These are phyloP conservation scores for Boletus patriciae DNA, from an alignment of 768 basidiomycete species.

Conservation along the genomic window DNA sequence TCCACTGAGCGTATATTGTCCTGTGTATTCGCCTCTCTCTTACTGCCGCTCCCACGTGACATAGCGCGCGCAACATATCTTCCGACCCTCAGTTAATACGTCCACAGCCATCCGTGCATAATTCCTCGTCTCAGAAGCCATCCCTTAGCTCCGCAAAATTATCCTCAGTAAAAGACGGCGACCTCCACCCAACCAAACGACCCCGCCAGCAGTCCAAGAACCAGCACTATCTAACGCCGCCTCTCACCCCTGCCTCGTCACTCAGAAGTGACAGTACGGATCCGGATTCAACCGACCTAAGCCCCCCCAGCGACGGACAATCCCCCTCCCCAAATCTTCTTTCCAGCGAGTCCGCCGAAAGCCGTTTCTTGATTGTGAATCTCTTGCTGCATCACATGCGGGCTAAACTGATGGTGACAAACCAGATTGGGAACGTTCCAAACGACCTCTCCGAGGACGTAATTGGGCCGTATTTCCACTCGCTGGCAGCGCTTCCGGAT, in stretches of 20 bases:
- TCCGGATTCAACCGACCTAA: conserved; percentile 33
- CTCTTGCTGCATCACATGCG: not conserved
- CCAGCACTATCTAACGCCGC: conserved; percentile 57
- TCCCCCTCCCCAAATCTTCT: conserved; percentile 8
- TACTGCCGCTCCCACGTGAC: conserved; percentile 19
- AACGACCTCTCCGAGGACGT: conserved; percentile 31
- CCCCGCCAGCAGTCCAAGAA: conserved; percentile 27
- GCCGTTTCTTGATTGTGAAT: conserved; percentile 35
- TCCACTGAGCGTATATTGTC: not conserved
- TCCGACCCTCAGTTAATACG: conserved; percentile 33
- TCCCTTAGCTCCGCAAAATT: conserved; percentile 14
- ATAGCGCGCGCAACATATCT: conserved; percentile 25
- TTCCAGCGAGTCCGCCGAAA: conserved; percentile 22
- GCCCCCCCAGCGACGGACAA: conserved; percentile 24
- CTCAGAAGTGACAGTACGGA: conserved; percentile 40
- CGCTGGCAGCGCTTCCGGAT: conserved; percentile 21
- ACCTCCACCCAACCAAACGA: conserved; percentile 19
- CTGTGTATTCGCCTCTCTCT: not conserved
- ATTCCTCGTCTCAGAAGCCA: conserved; percentile 18
- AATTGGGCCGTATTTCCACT: conserved; percentile 32
- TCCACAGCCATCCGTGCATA: conserved; percentile 21
- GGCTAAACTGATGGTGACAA: conserved; percentile 13
- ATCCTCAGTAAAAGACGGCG: conserved; percentile 19
- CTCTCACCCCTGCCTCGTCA: conserved; percentile 67
- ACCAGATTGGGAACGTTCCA: conserved; percentile 45